phyloP scores from a whole-genome alignment of 2,329 filamentous ascomycete genomes.

The Hymenoscyphus repandus region DNA sequence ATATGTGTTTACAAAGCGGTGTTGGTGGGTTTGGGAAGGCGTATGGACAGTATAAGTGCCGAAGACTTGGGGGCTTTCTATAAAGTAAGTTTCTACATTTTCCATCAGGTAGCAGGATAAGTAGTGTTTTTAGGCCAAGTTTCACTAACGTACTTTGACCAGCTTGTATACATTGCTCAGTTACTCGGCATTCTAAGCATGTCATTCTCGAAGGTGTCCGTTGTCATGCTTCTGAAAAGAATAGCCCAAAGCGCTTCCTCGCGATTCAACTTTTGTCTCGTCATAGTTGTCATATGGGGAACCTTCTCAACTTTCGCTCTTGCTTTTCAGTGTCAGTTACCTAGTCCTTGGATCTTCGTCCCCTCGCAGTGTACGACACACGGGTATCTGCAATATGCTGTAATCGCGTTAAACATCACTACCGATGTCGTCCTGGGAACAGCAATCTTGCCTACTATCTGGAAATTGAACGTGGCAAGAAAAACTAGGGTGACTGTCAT shows the following conservation, averaged over 20 bases:
- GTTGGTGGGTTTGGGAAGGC: constrained; percentile 5
- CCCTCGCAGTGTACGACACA: constrained; percentile 3
- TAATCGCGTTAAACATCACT: constrained; percentile 7
- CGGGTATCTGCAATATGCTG: constrained; percentile 4
- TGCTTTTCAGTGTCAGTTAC: constrained; percentile 8
- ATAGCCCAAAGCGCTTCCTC: constrained; percentile 1
- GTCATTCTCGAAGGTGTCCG: constrained; percentile 4
- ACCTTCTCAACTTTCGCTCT: constrained; percentile 5
- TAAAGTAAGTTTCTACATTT: constrained; percentile 2
- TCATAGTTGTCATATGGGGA: constrained; percentile 2
- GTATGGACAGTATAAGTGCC: background rate
- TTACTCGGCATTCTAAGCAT: constrained; percentile 7
- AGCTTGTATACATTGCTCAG: constrained; percentile 5
- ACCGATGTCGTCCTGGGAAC: constrained; percentile 1
- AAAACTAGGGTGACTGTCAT: constrained; percentile 4
- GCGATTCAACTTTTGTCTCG: background rate
- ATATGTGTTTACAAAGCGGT: constrained; percentile 8
- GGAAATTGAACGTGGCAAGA: constrained; percentile 3
- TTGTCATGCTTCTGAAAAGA: constrained; percentile 9
- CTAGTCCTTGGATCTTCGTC: constrained; percentile 5
- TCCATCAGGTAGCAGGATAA: background rate
- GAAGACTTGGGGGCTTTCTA: constrained; percentile 5
- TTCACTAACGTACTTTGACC: background rate
- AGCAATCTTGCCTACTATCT: constrained; percentile 6
- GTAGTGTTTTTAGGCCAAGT: background rate